A percentile compares a stretch with the other conserved stretches of the same genome.
phyloP scores from a whole-genome alignment of 495 filamentous ascomycete genomes.

The Neurospora intermedia region DNA sequence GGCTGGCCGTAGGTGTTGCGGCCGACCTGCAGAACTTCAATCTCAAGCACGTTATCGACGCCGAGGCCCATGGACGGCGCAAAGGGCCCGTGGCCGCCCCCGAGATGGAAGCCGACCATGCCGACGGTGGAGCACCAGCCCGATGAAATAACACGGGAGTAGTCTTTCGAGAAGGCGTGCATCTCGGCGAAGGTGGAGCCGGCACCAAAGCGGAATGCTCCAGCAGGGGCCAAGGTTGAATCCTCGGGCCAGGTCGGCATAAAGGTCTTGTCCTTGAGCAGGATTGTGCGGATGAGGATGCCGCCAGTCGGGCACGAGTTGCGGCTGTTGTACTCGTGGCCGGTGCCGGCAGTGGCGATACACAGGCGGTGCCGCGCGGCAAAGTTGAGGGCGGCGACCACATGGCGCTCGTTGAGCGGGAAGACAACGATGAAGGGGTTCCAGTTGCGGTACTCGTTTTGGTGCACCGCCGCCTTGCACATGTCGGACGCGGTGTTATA shows the following conservation, averaged over 20 bases:
- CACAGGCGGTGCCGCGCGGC: slow-evolving; percentile 2
- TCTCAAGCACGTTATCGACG: slow-evolving; percentile 49
- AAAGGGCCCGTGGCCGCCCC: slow-evolving; percentile 48
- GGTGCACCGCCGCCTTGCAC: slow-evolving; percentile 3
- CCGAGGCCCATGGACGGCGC: slow-evolving; percentile 43
- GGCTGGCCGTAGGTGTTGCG: slow-evolving; percentile 36
- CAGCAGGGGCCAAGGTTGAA: background rate
- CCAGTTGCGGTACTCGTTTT: slow-evolving; percentile 3
- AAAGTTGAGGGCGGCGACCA: background rate
- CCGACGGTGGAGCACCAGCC: slow-evolving; percentile 38
- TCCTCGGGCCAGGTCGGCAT: background rate
- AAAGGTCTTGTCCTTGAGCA: slow-evolving; percentile 1
- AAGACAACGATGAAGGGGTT: slow-evolving; percentile 2
- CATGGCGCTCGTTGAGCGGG: slow-evolving; percentile 2
- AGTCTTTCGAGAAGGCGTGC: background rate
- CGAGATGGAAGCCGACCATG: slow-evolving; percentile 40
- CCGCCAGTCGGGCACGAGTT: slow-evolving; percentile 4
- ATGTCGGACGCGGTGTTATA: slow-evolving; percentile 2
- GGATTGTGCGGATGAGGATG: slow-evolving; percentile 2
- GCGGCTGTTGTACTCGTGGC: slow-evolving; percentile 4
- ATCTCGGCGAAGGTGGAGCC: slow-evolving; percentile 2
- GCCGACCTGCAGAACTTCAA: slow-evolving; percentile 43
- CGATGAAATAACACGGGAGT: slow-evolving; percentile 26
- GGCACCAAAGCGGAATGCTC: slow-evolving; percentile 1
- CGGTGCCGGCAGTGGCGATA: background rate